Base-by-base conservation (phyloP, 2,329 filamentous ascomycete genomes). In the Helotiales sp. region DNA sequence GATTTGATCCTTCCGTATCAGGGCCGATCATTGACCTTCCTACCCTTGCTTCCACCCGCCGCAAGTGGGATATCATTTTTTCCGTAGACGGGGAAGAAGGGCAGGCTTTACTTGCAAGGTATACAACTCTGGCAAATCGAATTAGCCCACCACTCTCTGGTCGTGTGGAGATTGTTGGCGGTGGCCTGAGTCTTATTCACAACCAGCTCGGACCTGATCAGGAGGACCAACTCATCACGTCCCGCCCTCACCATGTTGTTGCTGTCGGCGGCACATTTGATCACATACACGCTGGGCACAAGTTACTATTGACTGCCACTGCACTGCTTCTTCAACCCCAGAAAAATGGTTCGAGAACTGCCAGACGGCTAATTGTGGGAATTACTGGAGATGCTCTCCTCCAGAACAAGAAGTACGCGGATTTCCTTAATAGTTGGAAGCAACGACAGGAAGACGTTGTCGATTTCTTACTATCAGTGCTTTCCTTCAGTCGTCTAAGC, bases 191-290 rank as follows among this genome's bases (percentile, higher is more conserved):
- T 24, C 65, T 85, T 54, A 73, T 74, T 30, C 63, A 74, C 40
- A 58, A 55, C 50, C 19, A 40, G 10, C n/a, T 46, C 1, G 10
- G 3, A 44, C 40, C 27, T 5, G n/a, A 44, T 27, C 53, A 36
- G 7, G 19, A 42, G 25, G 30, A 25, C 48, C 46, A 40, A 27
- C 13, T 44, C 15, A 57, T 59, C n/a, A 31, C 66, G 17, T 57
- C 52, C 15, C 61, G 60, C 6, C 50, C 66, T 2, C 83, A 90
- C 71, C 75, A 79, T 58, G 81, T 84, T 13, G 88, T 96, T 50
- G 90, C 88, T 52, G 84, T 98, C 12, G 95, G 93, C 29, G 95
- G 95, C 9, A 99, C 95, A 0, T 99, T 98, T 74, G 95, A 99
- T 72, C 92, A 98, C 74, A 82, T 99, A 22, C 95, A 99, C 71